phyloP scores from a whole-genome alignment of 1,139 yeast species.

The Saccharomyces hybrid region DNA sequence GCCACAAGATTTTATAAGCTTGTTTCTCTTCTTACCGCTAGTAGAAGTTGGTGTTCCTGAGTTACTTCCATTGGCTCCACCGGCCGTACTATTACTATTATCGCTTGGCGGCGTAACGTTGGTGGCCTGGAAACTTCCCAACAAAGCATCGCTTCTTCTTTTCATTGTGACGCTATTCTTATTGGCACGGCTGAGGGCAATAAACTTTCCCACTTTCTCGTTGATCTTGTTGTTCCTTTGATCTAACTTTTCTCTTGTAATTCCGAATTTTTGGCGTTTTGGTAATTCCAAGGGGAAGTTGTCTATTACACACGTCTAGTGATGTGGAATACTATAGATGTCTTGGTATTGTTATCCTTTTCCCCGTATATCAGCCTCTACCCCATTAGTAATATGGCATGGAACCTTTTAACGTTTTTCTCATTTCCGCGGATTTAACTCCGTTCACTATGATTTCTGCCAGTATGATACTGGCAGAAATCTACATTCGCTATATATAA shows the following conservation, averaged over 20 bases:
- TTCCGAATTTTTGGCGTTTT: background rate
- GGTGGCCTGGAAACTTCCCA: background rate
- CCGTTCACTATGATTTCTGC: background rate
- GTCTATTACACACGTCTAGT: background rate
- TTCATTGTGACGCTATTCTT: background rate
- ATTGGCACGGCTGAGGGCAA: background rate
- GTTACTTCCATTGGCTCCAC: background rate
- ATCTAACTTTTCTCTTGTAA: background rate
- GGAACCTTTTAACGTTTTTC: background rate
- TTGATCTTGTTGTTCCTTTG: background rate
- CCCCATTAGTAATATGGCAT: background rate
- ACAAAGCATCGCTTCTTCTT: background rate
- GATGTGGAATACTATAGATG: background rate
- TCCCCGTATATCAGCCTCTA: background rate
- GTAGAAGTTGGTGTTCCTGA: background rate
- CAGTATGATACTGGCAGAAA: background rate
- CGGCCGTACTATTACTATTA: background rate
- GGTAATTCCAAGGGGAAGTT: background rate
- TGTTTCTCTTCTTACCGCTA: conserved; percentile 14
- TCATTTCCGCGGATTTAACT: background rate
- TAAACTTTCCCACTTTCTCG: background rate
- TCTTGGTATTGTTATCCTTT: background rate
- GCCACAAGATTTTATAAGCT: conserved; percentile 27
- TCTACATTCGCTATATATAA: background rate
- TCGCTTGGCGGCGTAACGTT: background rate